Base-by-base conservation (phyloP, 257 asterid species). In the Pogostemon cablin region DNA sequence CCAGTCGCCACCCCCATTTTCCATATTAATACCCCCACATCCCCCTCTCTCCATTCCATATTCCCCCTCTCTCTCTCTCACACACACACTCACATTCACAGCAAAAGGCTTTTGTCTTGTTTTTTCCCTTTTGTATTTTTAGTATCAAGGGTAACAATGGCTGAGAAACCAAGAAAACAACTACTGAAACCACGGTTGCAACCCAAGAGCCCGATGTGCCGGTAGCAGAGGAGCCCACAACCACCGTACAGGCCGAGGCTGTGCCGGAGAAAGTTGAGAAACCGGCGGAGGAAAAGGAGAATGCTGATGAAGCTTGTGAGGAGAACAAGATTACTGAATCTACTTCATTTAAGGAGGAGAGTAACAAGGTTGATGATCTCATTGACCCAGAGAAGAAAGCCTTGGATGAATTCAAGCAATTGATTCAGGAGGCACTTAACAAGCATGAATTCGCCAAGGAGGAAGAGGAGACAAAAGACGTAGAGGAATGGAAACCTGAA, bases 301-400 rank as follows among this genome's bases (percentile, higher is more conserved):
- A 66, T 20, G 25, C 25, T n/a, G 81, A 54, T 8, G 74, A 69
- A 41, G 81, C 43, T 1, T 34, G 65, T 41, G 77, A 62, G 3
- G 82, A 81, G 57, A 57, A 44, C 46, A 79, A 77, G 78, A 61
- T 84, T 7, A 44, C 78, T 40, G 95, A 86, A 77, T 81, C 83
- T 5, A 65, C 75, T 46, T 82, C 90, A 2, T 84, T 82, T 47
- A 88, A 88, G 80, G 91, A 88, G 78, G 90, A 88, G 56, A 86
- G 87, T 69, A 86, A 88, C 84, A 84, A 80, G 72, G 91, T 86
- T 4, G 91, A 82, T 65, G 95, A 87, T 62, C 83, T 87, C 7
- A 82, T 86, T 10, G 87, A 82, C 49, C 95, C 89, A 0, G 76
- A 88, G 41, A 85, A 86, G 76, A 88, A 82, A 69, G 91, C 95